phyloP scores from a whole-genome alignment of 2,329 filamentous ascomycete species.

The Hypoxylon sp. region DNA sequence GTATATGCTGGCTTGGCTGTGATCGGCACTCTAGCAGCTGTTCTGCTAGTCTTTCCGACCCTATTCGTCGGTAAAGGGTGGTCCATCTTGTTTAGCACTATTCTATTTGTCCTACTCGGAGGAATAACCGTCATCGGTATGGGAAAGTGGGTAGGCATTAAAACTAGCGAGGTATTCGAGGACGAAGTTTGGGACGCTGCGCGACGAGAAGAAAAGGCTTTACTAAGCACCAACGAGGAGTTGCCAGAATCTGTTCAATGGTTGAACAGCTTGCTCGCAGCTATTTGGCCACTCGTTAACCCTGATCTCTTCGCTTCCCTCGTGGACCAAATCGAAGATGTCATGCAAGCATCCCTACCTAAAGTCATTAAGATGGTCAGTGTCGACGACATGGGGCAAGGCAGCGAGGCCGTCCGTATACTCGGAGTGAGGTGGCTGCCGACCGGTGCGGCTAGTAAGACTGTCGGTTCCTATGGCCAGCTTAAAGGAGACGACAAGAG shows the following conservation, averaged over 20 bases:
- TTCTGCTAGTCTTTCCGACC: constrained; percentile 47
- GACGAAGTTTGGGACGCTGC: constrained; percentile 79
- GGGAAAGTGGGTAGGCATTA: constrained; percentile 73
- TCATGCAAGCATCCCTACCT: constrained; percentile 83
- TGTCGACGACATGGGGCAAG: constrained; percentile 82
- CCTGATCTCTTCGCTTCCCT: constrained; percentile 79
- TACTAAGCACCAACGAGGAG: constrained; percentile 59
- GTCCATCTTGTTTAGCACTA: constrained; percentile 46
- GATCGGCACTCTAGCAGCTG: constrained; percentile 51
- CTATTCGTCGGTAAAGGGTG: constrained; percentile 43
- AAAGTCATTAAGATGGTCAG: constrained; percentile 80
- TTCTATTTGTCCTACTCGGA: constrained; percentile 51
- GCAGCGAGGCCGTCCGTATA: constrained; percentile 78
- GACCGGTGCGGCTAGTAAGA: constrained; percentile 75
- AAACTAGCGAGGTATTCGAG: constrained; percentile 74
- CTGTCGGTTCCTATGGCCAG: constrained; percentile 72
- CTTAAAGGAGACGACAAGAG: constrained; percentile 62
- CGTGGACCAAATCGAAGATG: constrained; percentile 80
- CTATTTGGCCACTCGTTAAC: constrained; percentile 82
- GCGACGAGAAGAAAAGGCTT: constrained; percentile 65
- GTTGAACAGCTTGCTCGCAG: constrained; percentile 77
- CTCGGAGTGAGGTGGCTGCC: constrained; percentile 81
- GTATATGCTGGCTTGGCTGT: constrained; percentile 57
- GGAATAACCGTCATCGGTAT: constrained; percentile 60
- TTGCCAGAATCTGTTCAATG: constrained; percentile 77